Base-by-base conservation (phyloP, 1,284 basidiomycete species). In the Xerocomus amazonicus region DNA sequence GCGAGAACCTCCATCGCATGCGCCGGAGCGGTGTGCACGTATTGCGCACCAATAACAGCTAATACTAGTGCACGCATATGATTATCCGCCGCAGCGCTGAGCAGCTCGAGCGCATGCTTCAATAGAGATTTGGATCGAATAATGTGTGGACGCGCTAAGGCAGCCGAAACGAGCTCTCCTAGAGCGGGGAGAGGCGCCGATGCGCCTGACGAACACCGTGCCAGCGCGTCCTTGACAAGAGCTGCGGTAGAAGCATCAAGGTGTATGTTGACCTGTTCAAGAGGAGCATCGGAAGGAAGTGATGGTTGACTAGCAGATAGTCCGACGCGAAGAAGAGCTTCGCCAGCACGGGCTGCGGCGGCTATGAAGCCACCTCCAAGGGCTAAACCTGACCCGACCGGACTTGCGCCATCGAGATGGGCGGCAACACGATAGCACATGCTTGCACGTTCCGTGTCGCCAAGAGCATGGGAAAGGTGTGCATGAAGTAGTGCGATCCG, bases 401-500 rank as follows among this genome's bases (percentile, higher is more conserved):
- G 61, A 17, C 40, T 16, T 8, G 67, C 64, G 0, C 63, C 66
- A 16, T 68, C 74, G 1, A 81, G 60, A 32, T 72, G 62, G 4
- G 74, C 78, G 4, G 85, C 82, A 4, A 83, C 75, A 35, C 69
- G 70, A 63, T 89, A 90, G 51, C 83, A 87, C 29, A 74, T 68
- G 37, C 72, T 56, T 14, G 87, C 87, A 3, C 78, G 73, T 10
- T 71, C 68, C 1, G 67, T 62, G 23, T 73, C 68, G 6, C 73
- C 71, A 13, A 75, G 59, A 4, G 83, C 79, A 60, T 90, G 87
- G 8, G 84, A 80, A 17, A 90, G 75, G 53, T 89, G 84, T 0
- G 80, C 86, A 53, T 87, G 77, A 51, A 84, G 77, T 4, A 89
- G 70, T 2, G 84, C 75, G 13, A 89, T 79, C 6, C 83, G 79